These are phyloP conservation scores for Leccinellum albellum DNA, from an alignment of 768 basidiomycete species.

Conservation along the genomic window DNA sequence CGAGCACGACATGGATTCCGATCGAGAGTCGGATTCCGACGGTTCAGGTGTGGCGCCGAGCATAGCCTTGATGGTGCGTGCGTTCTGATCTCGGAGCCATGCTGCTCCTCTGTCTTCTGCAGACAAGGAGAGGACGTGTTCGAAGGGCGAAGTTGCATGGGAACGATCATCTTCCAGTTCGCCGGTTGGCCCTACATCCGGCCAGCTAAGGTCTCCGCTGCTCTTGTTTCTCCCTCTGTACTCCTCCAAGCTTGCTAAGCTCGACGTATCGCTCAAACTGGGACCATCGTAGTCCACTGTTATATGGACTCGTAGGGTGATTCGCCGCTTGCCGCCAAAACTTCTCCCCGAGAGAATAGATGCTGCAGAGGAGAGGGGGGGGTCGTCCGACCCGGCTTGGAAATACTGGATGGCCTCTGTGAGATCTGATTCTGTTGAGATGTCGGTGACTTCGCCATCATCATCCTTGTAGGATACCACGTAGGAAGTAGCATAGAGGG, in stretches of 20 bases:
- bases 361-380: slow-evolving; percentile 63
- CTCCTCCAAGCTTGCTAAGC: slow-evolving; percentile 75
- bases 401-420: slow-evolving; percentile 88
- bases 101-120: slow-evolving; percentile 66
- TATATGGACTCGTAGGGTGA: slow-evolving; percentile 74
- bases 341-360: slow-evolving; percentile 68
- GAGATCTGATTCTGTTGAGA: slow-evolving; percentile 68
- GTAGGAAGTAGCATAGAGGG: slow-evolving; percentile 66
- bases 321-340: slow-evolving; percentile 64
- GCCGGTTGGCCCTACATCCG: slow-evolving; percentile 41
- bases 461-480: slow-evolving; percentile 83
- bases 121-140: slow-evolving; percentile 38
- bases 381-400: slow-evolving; percentile 69
- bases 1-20: slow-evolving; percentile 32
- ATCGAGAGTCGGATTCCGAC: slow-evolving; percentile 52
- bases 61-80: slow-evolving; percentile 57
- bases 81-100: slow-evolving; percentile 82
- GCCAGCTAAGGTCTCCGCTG: slow-evolving; percentile 39
- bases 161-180: slow-evolving; percentile 57
- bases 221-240: slow-evolving; percentile 58
- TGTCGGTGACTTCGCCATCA: slow-evolving; percentile 73
- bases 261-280: slow-evolving; percentile 84
- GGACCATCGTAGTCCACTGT: slow-evolving; percentile 88
- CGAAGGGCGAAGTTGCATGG: slow-evolving; percentile 40
- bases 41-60: slow-evolving; percentile 55